Percentiles rank a stretch among this genome's conserved stretches.
Evolutionary conservation across 306 rosid species (phyloP).

Genomic region (Malus sieversii): DNA sequence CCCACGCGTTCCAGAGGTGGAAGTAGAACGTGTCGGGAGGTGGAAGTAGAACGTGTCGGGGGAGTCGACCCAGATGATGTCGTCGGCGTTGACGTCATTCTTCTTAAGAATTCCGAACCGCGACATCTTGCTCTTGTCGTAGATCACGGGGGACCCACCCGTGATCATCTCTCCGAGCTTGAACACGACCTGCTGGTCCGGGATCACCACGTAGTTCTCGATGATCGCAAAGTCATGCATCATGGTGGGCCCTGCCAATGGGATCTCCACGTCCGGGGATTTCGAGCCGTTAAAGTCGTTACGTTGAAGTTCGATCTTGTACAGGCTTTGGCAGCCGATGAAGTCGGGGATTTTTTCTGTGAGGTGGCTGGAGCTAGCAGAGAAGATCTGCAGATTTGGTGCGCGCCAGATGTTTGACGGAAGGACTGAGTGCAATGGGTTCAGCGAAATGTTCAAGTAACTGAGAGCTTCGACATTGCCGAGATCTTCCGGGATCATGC

Average conservation of each 20-base stretch:
- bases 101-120: conserved; percentile 45
- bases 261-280: conserved; percentile 49
- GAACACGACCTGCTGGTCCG: conserved; percentile 66
- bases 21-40: conserved; percentile 49
- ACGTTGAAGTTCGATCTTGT: no score
- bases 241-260: conserved; percentile 45
- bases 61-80: conserved; percentile 46
- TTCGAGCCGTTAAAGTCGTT: conserved; percentile 41
- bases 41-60: no score
- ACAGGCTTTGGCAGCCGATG: no score
- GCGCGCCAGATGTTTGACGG: no score
- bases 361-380: no score
- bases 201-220: conserved; percentile 52
- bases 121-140: conserved; percentile 44
- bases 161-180: conserved; percentile 51
- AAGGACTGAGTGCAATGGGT: no score
- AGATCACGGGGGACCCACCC: conserved; percentile 62
- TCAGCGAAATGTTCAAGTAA: no score
- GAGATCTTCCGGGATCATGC: no score
- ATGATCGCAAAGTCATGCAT: conserved; percentile 68
- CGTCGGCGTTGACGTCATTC: conserved; percentile 22
- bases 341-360: no score
- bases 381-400: no score
- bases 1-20: conserved; percentile 77
- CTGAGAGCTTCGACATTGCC: no score